Evolutionary conservation across 495 filamentous ascomycete species (phyloP).

Genomic region (Pyronema omphalodes): DNA sequence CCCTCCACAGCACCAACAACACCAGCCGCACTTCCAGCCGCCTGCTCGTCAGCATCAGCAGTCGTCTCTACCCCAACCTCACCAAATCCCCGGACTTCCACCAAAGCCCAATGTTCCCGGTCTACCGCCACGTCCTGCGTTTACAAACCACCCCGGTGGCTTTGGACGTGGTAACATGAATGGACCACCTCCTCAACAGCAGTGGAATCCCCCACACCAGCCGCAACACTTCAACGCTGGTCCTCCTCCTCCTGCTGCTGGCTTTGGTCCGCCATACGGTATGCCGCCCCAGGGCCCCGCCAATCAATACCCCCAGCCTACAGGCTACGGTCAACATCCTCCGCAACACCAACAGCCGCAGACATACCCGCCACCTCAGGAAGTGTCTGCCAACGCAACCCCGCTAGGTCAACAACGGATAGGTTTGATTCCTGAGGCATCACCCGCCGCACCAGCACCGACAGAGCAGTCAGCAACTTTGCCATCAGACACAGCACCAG

Average conservation of each 20-base stretch:
- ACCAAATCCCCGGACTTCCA: conserved; percentile 22
- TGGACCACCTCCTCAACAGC: neutral
- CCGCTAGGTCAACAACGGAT: conserved; percentile 11
- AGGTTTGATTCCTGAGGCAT: neutral
- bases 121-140: conserved; percentile 21
- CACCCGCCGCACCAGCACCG: conserved; percentile 7
- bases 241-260: neutral
- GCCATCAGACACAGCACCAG: conserved; percentile 1
- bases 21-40: conserved; percentile 16
- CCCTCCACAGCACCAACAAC: conserved; percentile 14
- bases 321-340: neutral
- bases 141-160: conserved; percentile 10
- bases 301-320: conserved; percentile 8
- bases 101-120: conserved; percentile 23
- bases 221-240: conserved; percentile 10
- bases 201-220: conserved; percentile 14
- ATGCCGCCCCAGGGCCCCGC: conserved; percentile 9
- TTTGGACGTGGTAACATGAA: conserved; percentile 14
- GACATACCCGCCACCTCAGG: conserved; percentile 5
- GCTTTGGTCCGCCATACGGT: conserved; percentile 10
- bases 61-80: conserved; percentile 21
- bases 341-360: conserved; percentile 7
- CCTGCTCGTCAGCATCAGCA: conserved; percentile 8
- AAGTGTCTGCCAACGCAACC: neutral
- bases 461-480: conserved; percentile 2